Evolutionary conservation across 129 eudicot genomes (phyloP), one percentile per base, ranked within the genome.

Genomic region (Dittrichia graveolens): DNA sequence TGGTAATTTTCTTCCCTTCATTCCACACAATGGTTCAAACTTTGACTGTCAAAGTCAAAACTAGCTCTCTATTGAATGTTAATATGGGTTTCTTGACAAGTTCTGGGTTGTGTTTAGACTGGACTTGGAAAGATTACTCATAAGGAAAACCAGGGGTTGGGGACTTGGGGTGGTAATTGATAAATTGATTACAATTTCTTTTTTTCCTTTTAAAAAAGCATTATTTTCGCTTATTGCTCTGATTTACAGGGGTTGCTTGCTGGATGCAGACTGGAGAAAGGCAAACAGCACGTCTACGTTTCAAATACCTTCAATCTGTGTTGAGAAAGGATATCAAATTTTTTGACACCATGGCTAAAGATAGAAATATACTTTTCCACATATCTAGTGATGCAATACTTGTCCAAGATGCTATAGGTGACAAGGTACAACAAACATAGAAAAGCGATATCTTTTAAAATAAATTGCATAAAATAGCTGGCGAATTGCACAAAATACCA

Each of bases 201-300:
- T 24, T 24, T 24, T 24, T 24, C 2, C 2, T 24, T 24, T 24
- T 24, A 0, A 24, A 24, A 24, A 24, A 24, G 31, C 31, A 2
- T 24, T 24, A 24, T 24, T 24, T 24, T 24, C 31, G 2, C 31
- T 24, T 24, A 24, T 24, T 24, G 31, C 31, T 55, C 19, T 68
- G 61, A 38, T 74, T 74, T 77, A 39, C 75, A 91, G 97, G 92
- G n/a, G 92, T 91, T 74, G 95, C 92, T n/a, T 91, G 87, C 65
- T 91, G 97, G 97, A 82, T 76, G 77, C 95, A 84, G 59, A 91
- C 97, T 1, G 96, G 95, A 24, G 91, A 91, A 80, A 84, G 97
- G 67, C 97, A 91, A 77, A 80, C 97, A 41, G 91, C 90, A 53
- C 82, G 82, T 54, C 71, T 91, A 70, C 85, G 97, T 48, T 65